Conservation (phyloP, 2,329 filamentous ascomycete species). For the Colletotrichum cereale region DNA sequence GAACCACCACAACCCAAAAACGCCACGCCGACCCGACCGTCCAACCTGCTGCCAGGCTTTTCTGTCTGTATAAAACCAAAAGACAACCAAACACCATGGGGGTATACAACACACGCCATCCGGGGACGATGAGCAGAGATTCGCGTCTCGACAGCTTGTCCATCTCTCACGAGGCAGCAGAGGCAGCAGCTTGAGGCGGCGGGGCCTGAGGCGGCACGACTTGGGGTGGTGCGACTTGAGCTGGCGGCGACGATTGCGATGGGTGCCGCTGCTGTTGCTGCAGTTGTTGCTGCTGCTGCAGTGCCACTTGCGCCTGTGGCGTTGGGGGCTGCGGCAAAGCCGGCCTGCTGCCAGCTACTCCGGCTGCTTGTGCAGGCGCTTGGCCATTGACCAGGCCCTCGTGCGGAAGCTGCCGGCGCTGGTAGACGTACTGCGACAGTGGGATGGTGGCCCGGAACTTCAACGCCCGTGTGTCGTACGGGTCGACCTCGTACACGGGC, state of each 20-base stretch:
- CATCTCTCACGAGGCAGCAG: slow-evolving; percentile 23
- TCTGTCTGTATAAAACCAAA: slow-evolving; percentile 35
- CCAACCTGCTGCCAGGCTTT: slow-evolving; percentile 30
- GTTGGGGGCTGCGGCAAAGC: slow-evolving; percentile 42
- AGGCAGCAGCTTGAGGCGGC: slow-evolving; percentile 19
- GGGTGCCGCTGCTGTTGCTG: slow-evolving; percentile 43
- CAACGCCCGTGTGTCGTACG: slow-evolving; percentile 70
- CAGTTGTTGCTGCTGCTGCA: slow-evolving; percentile 40
- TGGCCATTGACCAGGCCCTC: slow-evolving; percentile 43
- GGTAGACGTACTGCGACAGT: slow-evolving; percentile 58
- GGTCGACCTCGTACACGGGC: slow-evolving; percentile 81
- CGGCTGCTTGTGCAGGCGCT: slow-evolving; percentile 15
- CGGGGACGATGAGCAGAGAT: slow-evolving; percentile 33
- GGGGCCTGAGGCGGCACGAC: slow-evolving; percentile 14
- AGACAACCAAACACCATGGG: slow-evolving; percentile 37
- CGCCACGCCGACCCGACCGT: slow-evolving; percentile 37
- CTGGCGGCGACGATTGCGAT: slow-evolving; percentile 22
- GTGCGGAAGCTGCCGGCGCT: slow-evolving; percentile 52
- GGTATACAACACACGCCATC: slow-evolving; percentile 40
- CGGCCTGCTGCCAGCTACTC: slow-evolving; percentile 37
- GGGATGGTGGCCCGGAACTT: slow-evolving; percentile 73
- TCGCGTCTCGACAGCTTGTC: neutral
- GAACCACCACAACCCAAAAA: slow-evolving; percentile 28
- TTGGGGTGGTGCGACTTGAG: slow-evolving; percentile 20
- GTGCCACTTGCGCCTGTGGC: slow-evolving; percentile 43